Conservation (phyloP, 2,329 filamentous ascomycete genomes). For the Neoarthrinium moseri region DNA sequence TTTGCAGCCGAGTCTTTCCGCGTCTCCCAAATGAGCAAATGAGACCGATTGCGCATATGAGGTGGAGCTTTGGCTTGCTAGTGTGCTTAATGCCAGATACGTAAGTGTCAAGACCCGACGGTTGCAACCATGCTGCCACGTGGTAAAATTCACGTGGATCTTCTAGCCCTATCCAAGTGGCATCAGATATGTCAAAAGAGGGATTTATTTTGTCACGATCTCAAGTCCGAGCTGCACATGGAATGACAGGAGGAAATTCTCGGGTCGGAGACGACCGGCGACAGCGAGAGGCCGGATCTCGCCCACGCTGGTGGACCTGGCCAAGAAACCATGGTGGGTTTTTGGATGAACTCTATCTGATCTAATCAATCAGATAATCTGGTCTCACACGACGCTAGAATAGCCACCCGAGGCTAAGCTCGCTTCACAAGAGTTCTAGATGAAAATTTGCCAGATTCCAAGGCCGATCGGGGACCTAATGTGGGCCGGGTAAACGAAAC, state of each 20-base stretch:
- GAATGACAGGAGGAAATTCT: not conserved
- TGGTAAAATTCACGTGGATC: too few species aligned
- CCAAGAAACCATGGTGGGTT: not conserved
- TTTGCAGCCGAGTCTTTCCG: too few species aligned
- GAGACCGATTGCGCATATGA: too few species aligned
- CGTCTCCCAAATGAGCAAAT: too few species aligned
- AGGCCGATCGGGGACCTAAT: not conserved
- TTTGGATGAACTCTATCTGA: not conserved
- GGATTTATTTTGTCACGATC: not conserved
- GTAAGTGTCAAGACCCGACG: too few species aligned
- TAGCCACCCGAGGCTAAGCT: not conserved
- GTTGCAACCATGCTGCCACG: too few species aligned
- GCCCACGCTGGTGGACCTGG: not conserved
- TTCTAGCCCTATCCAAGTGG: too few species aligned
- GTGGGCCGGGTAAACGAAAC: not conserved
- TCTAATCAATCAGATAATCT: slow-evolving; percentile 3
- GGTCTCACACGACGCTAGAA: too few species aligned
- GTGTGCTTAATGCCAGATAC: too few species aligned
- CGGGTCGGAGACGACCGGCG: not conserved
- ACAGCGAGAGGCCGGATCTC: too few species aligned
- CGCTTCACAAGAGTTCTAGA: not conserved
- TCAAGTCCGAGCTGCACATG: not conserved
- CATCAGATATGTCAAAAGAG: too few species aligned
- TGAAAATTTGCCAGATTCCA: not conserved
- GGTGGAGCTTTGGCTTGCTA: too few species aligned